Percentiles rank a stretch among this genome's conserved stretches.
Evolutionary conservation across 1,284 basidiomycete genomes (phyloP).

Genomic region (Leucoagaricus sp.): DNA sequence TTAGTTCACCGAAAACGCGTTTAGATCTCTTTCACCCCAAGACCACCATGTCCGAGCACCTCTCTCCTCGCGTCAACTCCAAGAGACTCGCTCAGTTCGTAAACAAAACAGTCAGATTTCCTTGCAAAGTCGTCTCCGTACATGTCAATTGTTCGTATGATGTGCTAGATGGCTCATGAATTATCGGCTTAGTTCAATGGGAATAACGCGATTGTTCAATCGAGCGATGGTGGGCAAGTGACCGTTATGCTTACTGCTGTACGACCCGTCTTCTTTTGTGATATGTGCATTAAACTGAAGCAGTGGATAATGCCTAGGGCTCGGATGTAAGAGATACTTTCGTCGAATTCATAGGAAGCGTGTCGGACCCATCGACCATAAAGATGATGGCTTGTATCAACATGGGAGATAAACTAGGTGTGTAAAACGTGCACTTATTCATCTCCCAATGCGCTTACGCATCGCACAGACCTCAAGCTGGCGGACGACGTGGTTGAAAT

Average conservation of each 20-base stretch:
- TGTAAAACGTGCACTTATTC: slow-evolving; percentile 25
- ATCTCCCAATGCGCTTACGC: no score
- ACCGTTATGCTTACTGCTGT: slow-evolving; percentile 54
- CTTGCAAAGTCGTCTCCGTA: slow-evolving; percentile 71
- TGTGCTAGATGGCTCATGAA: background rate
- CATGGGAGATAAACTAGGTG: slow-evolving; percentile 70
- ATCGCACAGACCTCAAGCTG: slow-evolving; percentile 58
- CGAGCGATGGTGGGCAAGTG: slow-evolving; percentile 75
- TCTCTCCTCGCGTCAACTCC: slow-evolving; percentile 68
- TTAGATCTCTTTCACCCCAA: background rate
- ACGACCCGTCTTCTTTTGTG: slow-evolving; percentile 10
- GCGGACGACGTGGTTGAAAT: slow-evolving; percentile 67
- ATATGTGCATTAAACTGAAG: background rate
- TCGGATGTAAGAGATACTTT: slow-evolving; percentile 54
- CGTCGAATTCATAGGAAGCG: slow-evolving; percentile 78
- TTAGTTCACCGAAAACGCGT: background rate
- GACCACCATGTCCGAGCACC: slow-evolving; percentile 28
- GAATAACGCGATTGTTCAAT: slow-evolving; percentile 62
- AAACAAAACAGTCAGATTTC: slow-evolving; percentile 68
- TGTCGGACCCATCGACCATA: slow-evolving; percentile 59
- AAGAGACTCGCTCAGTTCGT: slow-evolving; percentile 54
- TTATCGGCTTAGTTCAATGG: slow-evolving; percentile 61
- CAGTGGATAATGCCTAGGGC: slow-evolving; percentile 35
- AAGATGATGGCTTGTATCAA: slow-evolving; percentile 63
- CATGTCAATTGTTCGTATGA: slow-evolving; percentile 19